A percentile compares a stretch with the other conserved stretches of the same genome.
Conservation (phyloP, 192 early-diverging fungal genomes). For the Coemansia sp. region DNA sequence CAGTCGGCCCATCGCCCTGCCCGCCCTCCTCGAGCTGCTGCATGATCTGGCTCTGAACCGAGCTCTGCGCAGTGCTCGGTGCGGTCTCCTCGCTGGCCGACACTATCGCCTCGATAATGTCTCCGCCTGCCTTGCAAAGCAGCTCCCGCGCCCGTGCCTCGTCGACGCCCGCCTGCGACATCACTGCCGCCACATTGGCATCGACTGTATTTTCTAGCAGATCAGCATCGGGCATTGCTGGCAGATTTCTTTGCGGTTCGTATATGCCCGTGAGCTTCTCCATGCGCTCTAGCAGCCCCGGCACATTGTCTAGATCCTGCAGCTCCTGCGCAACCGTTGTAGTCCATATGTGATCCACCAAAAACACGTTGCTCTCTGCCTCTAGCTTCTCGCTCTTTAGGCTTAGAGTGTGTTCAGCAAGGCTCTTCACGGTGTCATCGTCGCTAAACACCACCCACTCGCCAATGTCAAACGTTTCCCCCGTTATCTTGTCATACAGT, state of each 20-base stretch:
- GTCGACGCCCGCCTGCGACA: conserved; percentile 58
- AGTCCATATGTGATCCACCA: conserved; percentile 74
- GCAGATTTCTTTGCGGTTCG: conserved; percentile 31
- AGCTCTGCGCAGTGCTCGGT: not conserved
- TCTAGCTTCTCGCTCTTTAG: conserved; percentile 32
- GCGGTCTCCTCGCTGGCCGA: conserved; percentile 13
- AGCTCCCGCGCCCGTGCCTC: conserved; percentile 57
- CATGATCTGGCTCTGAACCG: conserved; percentile 32
- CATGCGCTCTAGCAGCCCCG: conserved; percentile 61
- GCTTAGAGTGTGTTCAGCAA: conserved; percentile 26
- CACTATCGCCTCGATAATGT: conserved; percentile 63
- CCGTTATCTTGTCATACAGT: conserved; percentile 35
- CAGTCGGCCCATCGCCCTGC: conserved; percentile 3
- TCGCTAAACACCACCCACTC: conserved; percentile 32
- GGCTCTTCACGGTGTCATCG: not conserved
- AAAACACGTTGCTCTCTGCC: conserved; percentile 57
- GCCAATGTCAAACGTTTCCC: conserved; percentile 39
- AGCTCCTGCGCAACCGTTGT: conserved; percentile 58
- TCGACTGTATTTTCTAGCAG: conserved; percentile 17
- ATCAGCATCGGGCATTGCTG: conserved; percentile 38
- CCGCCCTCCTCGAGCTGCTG: conserved; percentile 29
- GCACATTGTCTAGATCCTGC: conserved; percentile 54
- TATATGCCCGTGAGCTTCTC: conserved; percentile 61
- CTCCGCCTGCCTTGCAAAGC: conserved; percentile 53
- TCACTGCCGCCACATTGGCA: conserved; percentile 56